Conservation (phyloP, 2,329 filamentous ascomycete species). For the Fusarium mexicanum region DNA sequence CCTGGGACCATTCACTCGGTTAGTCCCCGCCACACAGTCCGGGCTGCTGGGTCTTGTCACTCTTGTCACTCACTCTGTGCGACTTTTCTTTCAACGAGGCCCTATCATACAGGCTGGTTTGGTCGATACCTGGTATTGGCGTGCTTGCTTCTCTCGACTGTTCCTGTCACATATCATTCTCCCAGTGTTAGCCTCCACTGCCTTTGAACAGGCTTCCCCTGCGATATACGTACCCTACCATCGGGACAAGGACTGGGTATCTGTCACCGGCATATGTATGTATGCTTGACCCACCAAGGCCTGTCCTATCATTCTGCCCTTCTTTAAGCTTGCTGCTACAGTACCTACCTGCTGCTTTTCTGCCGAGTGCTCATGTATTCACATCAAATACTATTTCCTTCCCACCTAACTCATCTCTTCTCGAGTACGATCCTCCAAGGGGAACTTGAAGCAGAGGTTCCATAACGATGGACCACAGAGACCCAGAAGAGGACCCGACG, state of each 20-base stretch:
- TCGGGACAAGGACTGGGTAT: slow-evolving; percentile 30
- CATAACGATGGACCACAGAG: slow-evolving; percentile 37
- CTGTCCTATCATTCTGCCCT: slow-evolving; percentile 3
- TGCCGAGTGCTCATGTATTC: slow-evolving; percentile 34
- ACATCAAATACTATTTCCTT: slow-evolving; percentile 7
- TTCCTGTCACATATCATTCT: slow-evolving; percentile 20
- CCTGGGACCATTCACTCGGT: slow-evolving; percentile 10
- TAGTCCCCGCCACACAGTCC: slow-evolving; percentile 38
- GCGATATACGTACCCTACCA: slow-evolving; percentile 28
- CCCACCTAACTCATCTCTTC: slow-evolving; percentile 15
- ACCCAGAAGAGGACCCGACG: slow-evolving; percentile 46
- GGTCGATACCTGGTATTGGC: neutral
- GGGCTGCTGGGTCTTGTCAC: slow-evolving; percentile 15
- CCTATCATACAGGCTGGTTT: slow-evolving; percentile 16
- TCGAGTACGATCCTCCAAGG: slow-evolving; percentile 8
- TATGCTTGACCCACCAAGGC: slow-evolving; percentile 30
- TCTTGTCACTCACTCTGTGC: neutral
- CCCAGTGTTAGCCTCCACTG: neutral
- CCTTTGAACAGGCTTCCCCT: neutral
- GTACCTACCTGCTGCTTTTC: slow-evolving; percentile 3
- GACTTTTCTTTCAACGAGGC: slow-evolving; percentile 18
- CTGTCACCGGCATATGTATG: slow-evolving; percentile 35
- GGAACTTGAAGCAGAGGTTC: slow-evolving; percentile 8
- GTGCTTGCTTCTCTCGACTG: slow-evolving; percentile 1
- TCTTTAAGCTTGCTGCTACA: slow-evolving; percentile 1